Conservation (phyloP, 352 stramenopile species). For the Globisporangium alternatum region DNA sequence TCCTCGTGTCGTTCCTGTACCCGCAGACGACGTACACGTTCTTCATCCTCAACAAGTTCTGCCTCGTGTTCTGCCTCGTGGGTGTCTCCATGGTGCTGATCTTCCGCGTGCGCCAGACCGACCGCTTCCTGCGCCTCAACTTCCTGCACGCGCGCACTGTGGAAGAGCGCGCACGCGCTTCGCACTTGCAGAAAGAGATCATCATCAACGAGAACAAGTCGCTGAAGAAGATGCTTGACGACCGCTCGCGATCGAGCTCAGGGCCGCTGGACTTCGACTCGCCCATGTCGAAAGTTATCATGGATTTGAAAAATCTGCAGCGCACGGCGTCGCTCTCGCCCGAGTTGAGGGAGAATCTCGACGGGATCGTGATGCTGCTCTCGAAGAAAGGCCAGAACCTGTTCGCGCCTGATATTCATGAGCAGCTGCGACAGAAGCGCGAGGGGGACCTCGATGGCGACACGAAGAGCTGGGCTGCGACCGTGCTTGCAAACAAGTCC, state of each 20-base stretch:
- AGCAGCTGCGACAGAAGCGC: slow-evolving; percentile 73
- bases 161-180: slow-evolving; percentile 60
- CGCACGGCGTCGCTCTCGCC: slow-evolving; percentile 52
- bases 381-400: slow-evolving; percentile 83
- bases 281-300: slow-evolving; percentile 75
- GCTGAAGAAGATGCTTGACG: slow-evolving; percentile 79
- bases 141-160: slow-evolving; percentile 74
- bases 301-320: slow-evolving; percentile 74
- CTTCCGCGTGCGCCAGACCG: slow-evolving; percentile 68
- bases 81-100: slow-evolving; percentile 51
- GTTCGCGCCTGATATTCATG: slow-evolving; percentile 78
- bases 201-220: slow-evolving; percentile 86
- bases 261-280: slow-evolving; percentile 72
- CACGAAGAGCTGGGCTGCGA: slow-evolving; percentile 77
- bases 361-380: slow-evolving; percentile 68
- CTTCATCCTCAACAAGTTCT: slow-evolving; percentile 75
- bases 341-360: slow-evolving; percentile 67
- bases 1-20: slow-evolving; percentile 60
- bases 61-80: slow-evolving; percentile 60
- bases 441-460: slow-evolving; percentile 68
- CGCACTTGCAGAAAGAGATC: slow-evolving; percentile 72
- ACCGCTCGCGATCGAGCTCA: slow-evolving; percentile 33
- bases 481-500: slow-evolving; percentile 73
- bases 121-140: slow-evolving; percentile 72
- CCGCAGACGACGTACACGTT: slow-evolving; percentile 51